Conservation (phyloP, 352 stramenopile species). For the Phytopythium cucurbitacearum region DNA sequence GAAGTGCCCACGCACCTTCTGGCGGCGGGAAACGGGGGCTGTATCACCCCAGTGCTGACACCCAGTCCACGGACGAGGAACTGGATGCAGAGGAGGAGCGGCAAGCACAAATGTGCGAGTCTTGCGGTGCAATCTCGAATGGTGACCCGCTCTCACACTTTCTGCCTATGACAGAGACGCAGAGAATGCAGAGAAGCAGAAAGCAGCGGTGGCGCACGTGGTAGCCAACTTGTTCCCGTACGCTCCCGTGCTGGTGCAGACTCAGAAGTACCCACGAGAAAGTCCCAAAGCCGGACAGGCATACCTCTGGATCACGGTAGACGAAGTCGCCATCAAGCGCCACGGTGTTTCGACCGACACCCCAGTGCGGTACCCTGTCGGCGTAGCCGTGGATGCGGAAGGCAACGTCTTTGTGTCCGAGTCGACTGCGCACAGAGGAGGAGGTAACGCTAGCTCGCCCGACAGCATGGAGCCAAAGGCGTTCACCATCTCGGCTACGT, state of each 20-base stretch:
- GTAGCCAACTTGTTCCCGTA: constrained; percentile 81
- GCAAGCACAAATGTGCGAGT: constrained; percentile 37
- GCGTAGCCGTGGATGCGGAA: constrained; percentile 56
- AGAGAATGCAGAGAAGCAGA: constrained; percentile 42
- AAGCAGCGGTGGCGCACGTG: constrained; percentile 50
- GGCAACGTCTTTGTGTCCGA: constrained; percentile 76
- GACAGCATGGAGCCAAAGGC: constrained; percentile 16
- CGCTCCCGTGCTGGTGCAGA: constrained; percentile 66
- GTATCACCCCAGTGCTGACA: too few species aligned
- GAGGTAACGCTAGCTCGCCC: constrained; percentile 2
- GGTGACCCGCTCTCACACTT: not conserved
- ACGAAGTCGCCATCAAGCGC: constrained; percentile 62
- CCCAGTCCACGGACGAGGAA: constrained; percentile 25
- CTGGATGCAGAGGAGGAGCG: constrained; percentile 57
- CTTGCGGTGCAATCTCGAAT: not conserved
- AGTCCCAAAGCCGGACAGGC: constrained; percentile 57
- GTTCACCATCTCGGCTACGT: constrained; percentile 57
- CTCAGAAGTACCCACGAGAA: constrained; percentile 53
- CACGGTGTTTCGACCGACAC: constrained; percentile 27
- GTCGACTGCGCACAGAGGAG: constrained; percentile 2
- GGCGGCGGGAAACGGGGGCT: not conserved
- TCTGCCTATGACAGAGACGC: constrained; percentile 24
- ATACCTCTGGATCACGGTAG: constrained; percentile 75
- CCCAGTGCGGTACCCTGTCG: constrained; percentile 59
- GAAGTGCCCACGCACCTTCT: not conserved